Evolutionary conservation across 345 rosid genomes (phyloP), one percentile per base, ranked within the genome.

Genomic region (Citrus glauca): DNA sequence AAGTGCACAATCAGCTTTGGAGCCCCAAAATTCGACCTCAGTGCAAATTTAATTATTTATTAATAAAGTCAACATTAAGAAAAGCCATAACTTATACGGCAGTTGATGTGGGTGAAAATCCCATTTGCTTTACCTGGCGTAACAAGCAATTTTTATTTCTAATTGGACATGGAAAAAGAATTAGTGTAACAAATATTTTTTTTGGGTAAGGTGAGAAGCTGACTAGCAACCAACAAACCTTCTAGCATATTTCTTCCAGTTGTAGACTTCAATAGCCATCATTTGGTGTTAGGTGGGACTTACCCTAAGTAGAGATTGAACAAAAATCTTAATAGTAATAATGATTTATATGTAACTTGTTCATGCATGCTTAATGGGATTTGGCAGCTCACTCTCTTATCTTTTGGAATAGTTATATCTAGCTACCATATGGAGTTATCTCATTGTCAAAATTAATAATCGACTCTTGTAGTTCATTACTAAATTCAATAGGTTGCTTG

Each of bases 191-290:
- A n/a, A 28, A 5, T n/a, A 6, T 38, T 24, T 8, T 35, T 35
- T 40, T 24, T 4, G 28, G 20, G 73, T 80, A 57, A 32, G 82
- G 82, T 84, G 57, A n/a, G 80, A 81, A 66, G 72, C 24, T 84
- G 86, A 84, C 80, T 20, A 28, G 68, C 77, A 57, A 80, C 75
- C 67, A 62, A 66, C 62, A 69, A 68, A 38, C 32, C 17, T 48
- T 82, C 28, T 25, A 5, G 28, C 10, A 59, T 11, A 30, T 67
- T 50, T 67, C 76, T 74, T 83, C 16, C 33, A 55, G 68, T 68
- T 70, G 73, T 25, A 24, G 4, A 77, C 5, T 73, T 24, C 7
- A 67, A 33, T 33, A 70, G 65, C 48, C 33, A 66, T 61, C 33
- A 66, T 4, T 71, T 16, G 56, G 17, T 14, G 55, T 69, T 78